Base-by-base conservation (phyloP, 495 filamentous ascomycete species). In the Annulohypoxylon bovei region DNA sequence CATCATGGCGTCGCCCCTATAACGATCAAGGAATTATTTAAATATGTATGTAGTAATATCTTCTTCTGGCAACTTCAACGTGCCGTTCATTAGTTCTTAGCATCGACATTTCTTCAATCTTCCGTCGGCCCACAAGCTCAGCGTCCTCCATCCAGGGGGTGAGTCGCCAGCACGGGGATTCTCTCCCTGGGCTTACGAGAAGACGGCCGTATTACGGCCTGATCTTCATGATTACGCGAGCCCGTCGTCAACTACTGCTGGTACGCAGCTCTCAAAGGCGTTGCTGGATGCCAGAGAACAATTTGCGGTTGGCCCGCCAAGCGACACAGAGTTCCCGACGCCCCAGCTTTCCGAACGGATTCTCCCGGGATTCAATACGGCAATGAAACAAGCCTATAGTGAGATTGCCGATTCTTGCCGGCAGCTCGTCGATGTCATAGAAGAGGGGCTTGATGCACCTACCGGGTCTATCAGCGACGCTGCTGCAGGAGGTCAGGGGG, bases 251-350 rank as follows among this genome's bases (percentile, higher is more conserved):
- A 20, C n/a, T 18, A 46, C 16, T 20, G 6, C 40, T 46, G 6
- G 11, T 4, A 23, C 4, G 27, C 47, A 23, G 47, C 47, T 52
- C 6, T 9, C 47, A 6, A 27, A 27, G 27, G 18, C 47, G 9
- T 16, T 52, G 22, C 22, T 52, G 12, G 47, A 52, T n/a, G 47
- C 47, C 11, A 52, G 47, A 23, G 47, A 52, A 23, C 47, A 52
- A 28, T 52, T 52, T 32, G 47, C 47, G 11, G 18, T 52, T 27
- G 47, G 47, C 23, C 47, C 47, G 5, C 47, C 47, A 23, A n/a
- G 27, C 22, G 47, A 52, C 47, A 32, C 47, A 4, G 47, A 52
- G 14, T 52, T 52, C 18, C 47, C 47, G 7, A 52, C 47, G 23
- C 47, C 47, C 23, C 47, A 52, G 47, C 47, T 52, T 4, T 9